Conservation (phyloP, 768 basidiomycete species). For the Lentinula boryana region DNA sequence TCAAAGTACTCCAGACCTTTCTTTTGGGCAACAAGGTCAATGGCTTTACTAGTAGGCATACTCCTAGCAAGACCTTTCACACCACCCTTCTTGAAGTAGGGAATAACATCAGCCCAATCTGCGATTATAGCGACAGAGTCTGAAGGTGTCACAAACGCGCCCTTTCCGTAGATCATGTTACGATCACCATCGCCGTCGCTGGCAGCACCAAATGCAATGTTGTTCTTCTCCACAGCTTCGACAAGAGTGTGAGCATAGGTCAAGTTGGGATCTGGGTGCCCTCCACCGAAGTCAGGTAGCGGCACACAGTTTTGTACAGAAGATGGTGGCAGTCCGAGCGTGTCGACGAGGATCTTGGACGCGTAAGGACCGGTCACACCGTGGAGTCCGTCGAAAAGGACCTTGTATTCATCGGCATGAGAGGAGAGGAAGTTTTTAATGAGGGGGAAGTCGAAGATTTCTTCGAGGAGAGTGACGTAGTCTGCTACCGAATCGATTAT, state of each 20-base stretch:
- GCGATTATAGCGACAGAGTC: constrained; percentile 99
- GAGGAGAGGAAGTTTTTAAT: constrained; percentile 83
- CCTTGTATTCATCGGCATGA: constrained; percentile 64
- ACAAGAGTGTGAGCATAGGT: constrained; percentile 96
- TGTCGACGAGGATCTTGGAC: constrained; percentile 74
- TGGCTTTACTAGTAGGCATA: constrained; percentile 97
- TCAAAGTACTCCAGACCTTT: constrained; percentile 92
- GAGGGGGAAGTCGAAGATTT: constrained; percentile 90
- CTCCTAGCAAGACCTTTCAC: constrained; percentile 94
- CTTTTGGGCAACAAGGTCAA: constrained; percentile 92
- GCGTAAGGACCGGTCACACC: constrained; percentile 99
- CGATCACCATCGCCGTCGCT: constrained; percentile 97
- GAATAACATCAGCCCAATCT: constrained; percentile 89
- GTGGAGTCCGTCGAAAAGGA: constrained; percentile 93
- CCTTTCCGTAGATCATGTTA: constrained; percentile 99
- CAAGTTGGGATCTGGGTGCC: constrained; percentile 97
- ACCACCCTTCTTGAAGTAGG: constrained; percentile 87
- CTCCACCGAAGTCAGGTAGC: constrained; percentile 93
- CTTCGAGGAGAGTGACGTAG: constrained; percentile 77
- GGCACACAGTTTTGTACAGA: constrained; percentile 90
- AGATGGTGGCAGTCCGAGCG: constrained; percentile 71
- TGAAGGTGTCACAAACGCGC: constrained; percentile 95
- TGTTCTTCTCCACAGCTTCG: constrained; percentile 79
- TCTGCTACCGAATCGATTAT: constrained; percentile 94
- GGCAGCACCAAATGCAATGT: constrained; percentile 92